Evolutionary conservation across 78 protist species (phyloP).

Genomic region (Dictyostelium intermedium): DNA sequence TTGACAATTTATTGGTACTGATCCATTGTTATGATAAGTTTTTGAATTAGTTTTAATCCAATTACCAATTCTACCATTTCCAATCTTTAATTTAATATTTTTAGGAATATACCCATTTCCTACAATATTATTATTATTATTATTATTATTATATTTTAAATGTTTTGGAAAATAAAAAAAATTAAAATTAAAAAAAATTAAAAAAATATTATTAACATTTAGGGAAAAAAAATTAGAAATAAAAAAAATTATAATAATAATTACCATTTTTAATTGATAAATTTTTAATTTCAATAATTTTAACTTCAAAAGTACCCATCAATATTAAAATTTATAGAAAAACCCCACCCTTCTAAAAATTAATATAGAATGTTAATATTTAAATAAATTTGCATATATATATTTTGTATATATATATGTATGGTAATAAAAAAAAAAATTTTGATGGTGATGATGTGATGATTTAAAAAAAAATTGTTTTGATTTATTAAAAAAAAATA

Average conservation of each 20-base stretch:
- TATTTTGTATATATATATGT: no score
- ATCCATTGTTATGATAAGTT: background rate
- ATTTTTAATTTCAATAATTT: slow-evolving; percentile 20
- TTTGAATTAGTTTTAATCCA: slow-evolving; percentile 54
- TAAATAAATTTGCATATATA: no score
- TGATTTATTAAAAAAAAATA: no score
- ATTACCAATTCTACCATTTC: slow-evolving; percentile 50
- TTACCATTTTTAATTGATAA: slow-evolving; percentile 7
- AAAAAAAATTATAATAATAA: background rate
- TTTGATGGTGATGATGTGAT: no score
- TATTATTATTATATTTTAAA: no score
- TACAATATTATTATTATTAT: background rate
- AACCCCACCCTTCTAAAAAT: background rate
- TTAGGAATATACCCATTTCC: slow-evolving; percentile 5
- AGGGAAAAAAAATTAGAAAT: background rate
- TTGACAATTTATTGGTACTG: background rate
- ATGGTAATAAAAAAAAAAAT: no score
- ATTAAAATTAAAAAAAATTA: background rate
- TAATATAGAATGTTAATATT: no score
- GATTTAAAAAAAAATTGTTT: no score
- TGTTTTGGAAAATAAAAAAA: no score
- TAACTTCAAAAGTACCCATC: slow-evolving; percentile 19
- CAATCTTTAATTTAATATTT: slow-evolving; percentile 45
- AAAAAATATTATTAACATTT: background rate
- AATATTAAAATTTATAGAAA: no score